Base-by-base conservation (phyloP, 2,329 filamentous ascomycete genomes). In the Nothomitra cinnamomea region DNA sequence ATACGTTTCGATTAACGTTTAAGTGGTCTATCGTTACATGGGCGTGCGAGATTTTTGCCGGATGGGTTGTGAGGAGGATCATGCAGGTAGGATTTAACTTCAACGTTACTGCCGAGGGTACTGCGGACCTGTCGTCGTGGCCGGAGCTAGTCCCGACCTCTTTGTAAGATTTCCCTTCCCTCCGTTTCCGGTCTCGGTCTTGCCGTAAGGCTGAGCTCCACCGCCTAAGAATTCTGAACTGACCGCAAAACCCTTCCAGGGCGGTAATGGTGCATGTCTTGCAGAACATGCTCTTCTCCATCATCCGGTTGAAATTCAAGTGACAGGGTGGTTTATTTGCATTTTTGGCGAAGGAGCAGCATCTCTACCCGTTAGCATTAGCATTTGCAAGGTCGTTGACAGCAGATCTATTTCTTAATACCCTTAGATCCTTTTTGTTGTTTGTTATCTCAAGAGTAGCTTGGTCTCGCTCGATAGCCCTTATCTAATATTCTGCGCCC, bases 271-370 rank as follows among this genome's bases (percentile, higher is more conserved):
- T 83, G 63, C 80, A 84, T 60, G 80, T 83, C 51, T 62, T 83
- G 65, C 80, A 84, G 67, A 84, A 83, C 63, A 84, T 84, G 80
- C 65, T 84, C 54, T 83, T 84, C 66, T 80, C 78, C 47, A 83
- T 84, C 60, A 76, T 83, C 36, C 73, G 80, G 57, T 66, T 84
- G 61, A 74, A 77, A 58, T 83, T 84, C 25, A 49, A 49, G 32
- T 49, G 43, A 47, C n/a, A 32, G 4, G 28, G 5, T 32, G 4
- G 4, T 4, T 32, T 32, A 32, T 4, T 32, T 32, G 28, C 28
- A 32, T 32, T 32, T 32, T 5, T 4, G 28, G 28, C 28, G 28
- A 32, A 10, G 28, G 28, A 32, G 28, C 10, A 32, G 28, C 28
- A 32, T 32, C 28, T 32, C 10, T 32, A 32, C 10, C 10, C 28